phyloP scores from a whole-genome alignment of 768 basidiomycete species.

The Tylopilus balloui region DNA sequence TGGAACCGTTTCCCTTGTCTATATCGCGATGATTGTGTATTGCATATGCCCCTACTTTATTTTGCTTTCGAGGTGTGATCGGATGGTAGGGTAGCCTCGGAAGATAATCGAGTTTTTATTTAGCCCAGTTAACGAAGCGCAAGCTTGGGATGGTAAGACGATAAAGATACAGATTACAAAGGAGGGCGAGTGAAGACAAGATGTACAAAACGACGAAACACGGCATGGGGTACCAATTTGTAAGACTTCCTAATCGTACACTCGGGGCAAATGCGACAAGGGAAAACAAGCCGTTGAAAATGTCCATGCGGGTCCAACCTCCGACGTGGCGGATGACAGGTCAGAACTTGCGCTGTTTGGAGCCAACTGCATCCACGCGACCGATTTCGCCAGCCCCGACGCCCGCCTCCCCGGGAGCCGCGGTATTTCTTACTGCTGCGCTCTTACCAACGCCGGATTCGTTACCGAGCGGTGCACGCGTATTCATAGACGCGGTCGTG shows the following conservation, averaged over 20 bases:
- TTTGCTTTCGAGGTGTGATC: conserved; percentile 17
- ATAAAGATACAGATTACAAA: neutral
- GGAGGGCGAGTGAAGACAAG: neutral
- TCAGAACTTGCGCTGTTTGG: conserved; percentile 38
- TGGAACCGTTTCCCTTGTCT: conserved; percentile 23
- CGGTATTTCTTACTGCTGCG: conserved; percentile 39
- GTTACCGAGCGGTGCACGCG: conserved; percentile 37
- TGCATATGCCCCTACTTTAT: conserved; percentile 29
- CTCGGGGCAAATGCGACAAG: conserved; percentile 10
- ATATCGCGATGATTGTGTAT: conserved; percentile 30
- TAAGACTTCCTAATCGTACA: conserved; percentile 25
- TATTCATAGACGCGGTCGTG: conserved; percentile 42
- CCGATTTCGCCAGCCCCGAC: conserved; percentile 39
- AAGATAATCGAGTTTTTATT: conserved; percentile 26
- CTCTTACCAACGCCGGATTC: conserved; percentile 45
- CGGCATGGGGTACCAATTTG: neutral
- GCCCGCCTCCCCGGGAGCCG: conserved; percentile 46
- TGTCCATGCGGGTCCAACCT: neutral
- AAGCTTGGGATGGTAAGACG: neutral
- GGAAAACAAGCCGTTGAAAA: neutral
- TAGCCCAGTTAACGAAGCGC: neutral
- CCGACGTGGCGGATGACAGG: conserved; percentile 44
- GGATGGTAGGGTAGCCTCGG: conserved; percentile 11
- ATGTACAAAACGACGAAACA: conserved; percentile 11
- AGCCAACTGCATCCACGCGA: conserved; percentile 41